Percentiles rank a stretch among this genome's conserved stretches.
phyloP scores from a whole-genome alignment of 2,329 filamentous ascomycete species.

The Leptographium lundbergii region DNA sequence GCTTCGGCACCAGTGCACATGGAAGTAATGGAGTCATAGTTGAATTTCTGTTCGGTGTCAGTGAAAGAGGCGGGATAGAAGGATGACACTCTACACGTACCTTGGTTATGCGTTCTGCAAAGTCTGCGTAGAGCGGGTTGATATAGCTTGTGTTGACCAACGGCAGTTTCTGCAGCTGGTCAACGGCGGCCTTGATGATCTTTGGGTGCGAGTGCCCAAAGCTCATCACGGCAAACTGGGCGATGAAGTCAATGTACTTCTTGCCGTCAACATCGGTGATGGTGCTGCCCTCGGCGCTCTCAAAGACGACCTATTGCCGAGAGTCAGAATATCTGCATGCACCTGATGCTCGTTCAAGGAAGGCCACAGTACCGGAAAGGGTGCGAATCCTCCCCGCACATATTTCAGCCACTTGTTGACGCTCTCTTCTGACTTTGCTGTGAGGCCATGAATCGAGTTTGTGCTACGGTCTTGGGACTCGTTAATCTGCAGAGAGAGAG shows the following conservation, averaged over 20 bases:
- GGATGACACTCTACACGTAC: neutral
- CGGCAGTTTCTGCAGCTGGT: neutral
- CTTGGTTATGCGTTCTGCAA: slow-evolving; percentile 1
- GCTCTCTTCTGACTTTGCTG: neutral
- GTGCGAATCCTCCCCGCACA: slow-evolving; percentile 2
- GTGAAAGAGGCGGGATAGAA: neutral
- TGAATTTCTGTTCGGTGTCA: neutral
- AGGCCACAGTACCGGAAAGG: neutral
- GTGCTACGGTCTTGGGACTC: neutral
- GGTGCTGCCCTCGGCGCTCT: neutral
- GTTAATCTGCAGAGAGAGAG: no score
- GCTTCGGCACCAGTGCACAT: slow-evolving; percentile 2
- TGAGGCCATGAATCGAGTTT: neutral
- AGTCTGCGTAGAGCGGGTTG: slow-evolving; percentile 1
- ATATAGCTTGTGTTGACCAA: slow-evolving; percentile 3
- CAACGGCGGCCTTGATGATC: slow-evolving; percentile 3
- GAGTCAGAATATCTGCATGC: neutral
- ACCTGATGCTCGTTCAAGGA: neutral
- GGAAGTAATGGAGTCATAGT: neutral
- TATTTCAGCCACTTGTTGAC: slow-evolving; percentile 1
- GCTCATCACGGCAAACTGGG: slow-evolving; percentile 1
- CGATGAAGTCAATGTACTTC: slow-evolving; percentile 2
- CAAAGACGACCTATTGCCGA: neutral
- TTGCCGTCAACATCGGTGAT: slow-evolving; percentile 2
- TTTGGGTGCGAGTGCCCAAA: slow-evolving; percentile 3